These are phyloP conservation scores for Magnusiomyces sp. DNA, from an alignment of 1,139 yeast genomes.

Conservation along the genomic window DNA sequence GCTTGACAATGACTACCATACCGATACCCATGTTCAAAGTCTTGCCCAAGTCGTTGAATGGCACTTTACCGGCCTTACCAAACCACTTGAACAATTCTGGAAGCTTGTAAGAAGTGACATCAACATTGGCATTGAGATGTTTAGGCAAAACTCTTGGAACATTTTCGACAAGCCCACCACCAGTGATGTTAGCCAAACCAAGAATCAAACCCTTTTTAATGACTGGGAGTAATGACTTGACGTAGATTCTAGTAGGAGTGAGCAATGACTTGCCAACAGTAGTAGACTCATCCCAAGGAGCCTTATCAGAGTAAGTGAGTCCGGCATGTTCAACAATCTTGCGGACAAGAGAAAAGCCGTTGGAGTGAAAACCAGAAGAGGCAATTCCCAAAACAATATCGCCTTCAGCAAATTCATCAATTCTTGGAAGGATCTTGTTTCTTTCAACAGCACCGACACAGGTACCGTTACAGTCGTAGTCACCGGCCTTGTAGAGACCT, in stretches of 20 bases:
- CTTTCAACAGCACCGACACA: constrained; percentile 98
- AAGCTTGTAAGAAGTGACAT: constrained; percentile 71
- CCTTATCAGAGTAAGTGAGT: constrained; percentile 56
- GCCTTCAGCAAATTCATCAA: constrained; percentile 60
- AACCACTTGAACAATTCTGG: constrained; percentile 92
- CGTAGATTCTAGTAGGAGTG: constrained; percentile 90
- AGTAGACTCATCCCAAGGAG: constrained; percentile 74
- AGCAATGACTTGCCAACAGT: constrained; percentile 82
- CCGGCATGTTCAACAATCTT: constrained; percentile 76
- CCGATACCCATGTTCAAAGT: constrained; percentile 96
- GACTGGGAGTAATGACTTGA: constrained; percentile 75
- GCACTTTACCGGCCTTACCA: constrained; percentile 85
- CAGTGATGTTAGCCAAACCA: constrained; percentile 96
- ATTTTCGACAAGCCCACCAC: constrained; percentile 96
- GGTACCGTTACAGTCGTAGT: constrained; percentile 97
- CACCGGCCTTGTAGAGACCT: constrained; percentile 91
- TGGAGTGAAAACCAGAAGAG: constrained; percentile 92
- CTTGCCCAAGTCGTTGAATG: constrained; percentile 72
- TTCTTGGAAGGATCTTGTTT: constrained; percentile 62
- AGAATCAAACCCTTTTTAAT: constrained; percentile 59
- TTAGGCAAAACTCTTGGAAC: constrained; percentile 91
- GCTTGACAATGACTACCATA: constrained; percentile 77
- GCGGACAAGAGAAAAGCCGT: constrained; percentile 94
- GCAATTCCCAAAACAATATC: constrained; percentile 78
- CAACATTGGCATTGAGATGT: constrained; percentile 69